Conservation (phyloP, 768 basidiomycete genomes). For the Fomitopsis pulvina region DNA sequence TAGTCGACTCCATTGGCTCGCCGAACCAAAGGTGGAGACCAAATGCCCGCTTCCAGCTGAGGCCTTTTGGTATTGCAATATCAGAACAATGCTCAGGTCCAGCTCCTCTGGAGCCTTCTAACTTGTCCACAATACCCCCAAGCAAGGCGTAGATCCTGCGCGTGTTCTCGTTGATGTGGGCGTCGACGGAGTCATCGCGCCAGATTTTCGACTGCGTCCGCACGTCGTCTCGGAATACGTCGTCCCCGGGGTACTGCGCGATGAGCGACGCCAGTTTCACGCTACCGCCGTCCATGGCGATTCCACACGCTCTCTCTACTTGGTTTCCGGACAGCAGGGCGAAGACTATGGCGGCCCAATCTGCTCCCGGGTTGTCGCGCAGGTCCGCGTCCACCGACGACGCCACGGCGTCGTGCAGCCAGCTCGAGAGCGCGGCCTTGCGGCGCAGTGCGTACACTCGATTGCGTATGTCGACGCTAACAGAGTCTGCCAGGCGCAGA, state of each 20-base stretch:
- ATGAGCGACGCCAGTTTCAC: conserved; percentile 85
- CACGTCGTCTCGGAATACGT: conserved; percentile 66
- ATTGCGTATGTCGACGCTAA: conserved; percentile 56
- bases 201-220: conserved; percentile 74
- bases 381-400: conserved; percentile 69
- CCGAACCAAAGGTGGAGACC: conserved; percentile 90
- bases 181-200: conserved; percentile 70
- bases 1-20: conserved; percentile 59
- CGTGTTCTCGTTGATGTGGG: conserved; percentile 57
- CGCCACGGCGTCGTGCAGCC: conserved; percentile 74
- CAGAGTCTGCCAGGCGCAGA: conserved; percentile 46
- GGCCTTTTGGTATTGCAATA: conserved; percentile 55
- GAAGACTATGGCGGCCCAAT: conserved; percentile 54
- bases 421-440: conserved; percentile 73
- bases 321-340: conserved; percentile 83
- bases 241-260: conserved; percentile 79
- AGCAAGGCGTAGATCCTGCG: conserved; percentile 81
- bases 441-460: conserved; percentile 60
- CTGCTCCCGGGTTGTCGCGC: conserved; percentile 36
- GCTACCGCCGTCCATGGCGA: conserved; percentile 69
- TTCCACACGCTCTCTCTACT: conserved; percentile 72
- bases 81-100: conserved; percentile 49
- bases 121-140: conserved; percentile 62
- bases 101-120: conserved; percentile 46
- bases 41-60: conserved; percentile 95